Base-by-base conservation (phyloP, 192 early-diverging fungal genomes). In the Coemansia sp. region DNA sequence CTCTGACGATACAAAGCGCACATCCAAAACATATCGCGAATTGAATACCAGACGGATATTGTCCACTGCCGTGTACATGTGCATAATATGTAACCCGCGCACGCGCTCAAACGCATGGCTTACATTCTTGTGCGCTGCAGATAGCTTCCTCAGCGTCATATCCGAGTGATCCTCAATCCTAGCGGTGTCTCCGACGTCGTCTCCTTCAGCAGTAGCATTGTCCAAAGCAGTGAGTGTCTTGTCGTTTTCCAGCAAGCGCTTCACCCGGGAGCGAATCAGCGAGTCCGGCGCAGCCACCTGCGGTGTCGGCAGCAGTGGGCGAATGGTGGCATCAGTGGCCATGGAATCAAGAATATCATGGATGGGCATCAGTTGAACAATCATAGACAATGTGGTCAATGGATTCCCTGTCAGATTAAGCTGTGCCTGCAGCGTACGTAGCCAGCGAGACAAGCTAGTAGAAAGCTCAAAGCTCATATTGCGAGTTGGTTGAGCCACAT, bases 11-110 rank as follows among this genome's bases (percentile, higher is more conserved):
- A 80, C 77, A 23, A 80, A 58, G n/a, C 72, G 67, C 72, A 80
- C 2, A 27, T 80, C 77, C 8, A 80, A 64, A 2, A 74, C 68
- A 26, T 71, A 80, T 18, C 68, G 71, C 62, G 71, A 74, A 24
- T 80, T 80, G 49, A 80, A 80, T 52, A 80, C 77, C 24, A 80
- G 58, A 0, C 77, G 67, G 30, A 80, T 69, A 49, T 74, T 80
- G 51, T 80, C 77, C 8, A 68, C 64, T 5, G 77, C 71, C 4
- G 77, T 80, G 54, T 80, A 80, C 77, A 80, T 80, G 30, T 70
- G 72, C 77, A 71, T 68, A 26, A 80, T 69, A 26, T 74, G 50
- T 49, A 80, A 61, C 0, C 63, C 77, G 7, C 62, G 49, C 38
- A 80, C 68, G 0, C 64, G 64, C 25, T 63, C 71, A 58, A 80